Base-by-base conservation (phyloP, 139 green algal species). In the Chlamydomonas incerta region DNA sequence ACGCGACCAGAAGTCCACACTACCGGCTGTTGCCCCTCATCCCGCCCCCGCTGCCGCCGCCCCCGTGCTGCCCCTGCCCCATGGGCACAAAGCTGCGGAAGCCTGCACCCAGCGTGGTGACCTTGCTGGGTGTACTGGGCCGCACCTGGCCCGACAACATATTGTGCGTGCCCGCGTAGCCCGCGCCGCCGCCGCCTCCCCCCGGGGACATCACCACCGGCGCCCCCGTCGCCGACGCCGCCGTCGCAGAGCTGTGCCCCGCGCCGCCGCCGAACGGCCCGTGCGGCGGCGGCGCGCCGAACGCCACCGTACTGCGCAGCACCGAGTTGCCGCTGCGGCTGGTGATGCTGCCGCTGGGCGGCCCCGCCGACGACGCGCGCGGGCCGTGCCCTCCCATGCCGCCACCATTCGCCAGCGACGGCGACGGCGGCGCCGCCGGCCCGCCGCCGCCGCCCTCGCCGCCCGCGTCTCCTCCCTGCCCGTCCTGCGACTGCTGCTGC, bases 11-110 rank as follows among this genome's bases (percentile, higher is more conserved):
- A n/a, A n/a, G 18, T 37, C 18, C 3, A 0, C 63, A 20, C n/a
- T 70, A 35, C 63, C 63, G 63, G n/a, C 63, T 35, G 41, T 50
- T 50, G 41, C 41, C 41, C 41, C 41, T 50, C 41, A 50, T 5
- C 41, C 18, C 63, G 23, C 29, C 63, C n/a, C 3, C 63, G 63
- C 63, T 13, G n/a, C 63, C 29, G 29, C 63, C 63, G 1, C 63
- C 29, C 5, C 10, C n/a, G 18, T 21, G 67, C 31, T 72, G 41
- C 41, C 41, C 41, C 41, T 50, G 41, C 41, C 41, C 41, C 41
- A 50, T 83, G n/a, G 83, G 83, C 52, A 81, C 74, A 13, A 88
- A 88, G 65, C 73, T 83, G 35, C 83, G 74, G 57, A 88, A 88
- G 10, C 83, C 83, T 0, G 83, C 83, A 1, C 83, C 83, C 83